These are phyloP conservation scores for Borealophlyctis nickersoniae DNA, from an alignment of 192 early-diverging fungal species.

Conservation along the genomic window DNA sequence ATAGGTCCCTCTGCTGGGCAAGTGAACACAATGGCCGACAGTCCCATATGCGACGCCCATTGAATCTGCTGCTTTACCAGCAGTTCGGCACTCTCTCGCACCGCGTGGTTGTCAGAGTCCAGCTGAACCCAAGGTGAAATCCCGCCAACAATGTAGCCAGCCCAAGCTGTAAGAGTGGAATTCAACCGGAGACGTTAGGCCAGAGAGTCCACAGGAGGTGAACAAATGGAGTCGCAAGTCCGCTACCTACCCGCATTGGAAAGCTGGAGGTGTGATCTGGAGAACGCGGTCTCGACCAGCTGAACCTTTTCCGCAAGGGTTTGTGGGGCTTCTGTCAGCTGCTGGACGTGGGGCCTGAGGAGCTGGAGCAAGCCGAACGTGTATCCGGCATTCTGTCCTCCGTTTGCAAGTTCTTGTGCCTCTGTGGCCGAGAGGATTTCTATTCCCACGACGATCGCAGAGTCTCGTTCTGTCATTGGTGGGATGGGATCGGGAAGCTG, in stretches of 20 bases:
- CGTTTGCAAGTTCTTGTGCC: not conserved
- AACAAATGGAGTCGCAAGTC: no score
- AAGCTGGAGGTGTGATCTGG: slow-evolving; percentile 15
- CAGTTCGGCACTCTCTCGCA: slow-evolving; percentile 19
- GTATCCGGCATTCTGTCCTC: slow-evolving; percentile 5
- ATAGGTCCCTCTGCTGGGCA: slow-evolving; percentile 25
- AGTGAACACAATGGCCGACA: slow-evolving; percentile 57
- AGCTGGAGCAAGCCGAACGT: slow-evolving; percentile 23
- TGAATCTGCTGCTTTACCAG: slow-evolving; percentile 48
- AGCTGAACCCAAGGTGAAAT: slow-evolving; percentile 25
- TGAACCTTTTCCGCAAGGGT: not conserved
- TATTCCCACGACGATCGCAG: slow-evolving; percentile 6
- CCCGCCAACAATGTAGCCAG: slow-evolving; percentile 20
- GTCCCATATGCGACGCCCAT: slow-evolving; percentile 69
- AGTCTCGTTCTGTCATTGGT: not conserved
- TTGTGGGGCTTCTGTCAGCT: not conserved
- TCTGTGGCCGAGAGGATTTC: slow-evolving; percentile 11
- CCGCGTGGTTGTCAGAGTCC: slow-evolving; percentile 17
- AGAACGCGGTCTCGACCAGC: slow-evolving; percentile 11
- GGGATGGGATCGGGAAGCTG: no score
- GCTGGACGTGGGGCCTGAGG: slow-evolving; percentile 7
- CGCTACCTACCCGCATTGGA: not conserved
- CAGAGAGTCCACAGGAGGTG: no score
- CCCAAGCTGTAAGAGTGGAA: not conserved
- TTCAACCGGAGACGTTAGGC: not conserved